These are phyloP conservation scores for Asterella californica DNA, from an alignment of 225 moss, liverwort and hornwort genomes.

Conservation along the genomic window DNA sequence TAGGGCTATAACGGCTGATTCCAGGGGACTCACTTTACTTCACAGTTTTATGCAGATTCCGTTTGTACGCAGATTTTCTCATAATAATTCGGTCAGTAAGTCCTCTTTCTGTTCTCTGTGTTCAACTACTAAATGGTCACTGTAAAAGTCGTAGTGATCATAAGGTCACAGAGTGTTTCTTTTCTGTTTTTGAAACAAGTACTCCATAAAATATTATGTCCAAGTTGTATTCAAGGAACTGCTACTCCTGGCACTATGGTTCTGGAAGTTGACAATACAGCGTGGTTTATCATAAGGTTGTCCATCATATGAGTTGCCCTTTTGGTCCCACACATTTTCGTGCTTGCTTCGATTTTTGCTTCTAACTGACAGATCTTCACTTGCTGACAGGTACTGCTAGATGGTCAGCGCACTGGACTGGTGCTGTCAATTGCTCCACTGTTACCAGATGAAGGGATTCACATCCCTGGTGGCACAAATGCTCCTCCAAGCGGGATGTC, in stretches of 20 bases:
- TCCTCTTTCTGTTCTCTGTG: background rate
- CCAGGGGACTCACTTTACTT: conserved; percentile 79
- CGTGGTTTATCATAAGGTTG: background rate
- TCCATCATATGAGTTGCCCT: background rate
- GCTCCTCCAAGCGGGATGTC: conserved; percentile 55
- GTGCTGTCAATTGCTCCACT: conserved; percentile 89
- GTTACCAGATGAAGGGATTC: conserved; percentile 71
- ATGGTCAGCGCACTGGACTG: conserved; percentile 88
- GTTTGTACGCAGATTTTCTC: conserved; percentile 77
- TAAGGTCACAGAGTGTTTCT: background rate
- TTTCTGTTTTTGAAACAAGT: background rate
- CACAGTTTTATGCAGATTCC: conserved; percentile 78
- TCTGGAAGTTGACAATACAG: background rate
- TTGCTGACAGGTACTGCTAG: conserved; percentile 45
- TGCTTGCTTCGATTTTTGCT: background rate
- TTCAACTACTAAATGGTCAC: background rate
- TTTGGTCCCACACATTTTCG: background rate
- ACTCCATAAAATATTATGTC: background rate
- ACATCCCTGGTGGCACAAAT: conserved; percentile 46
- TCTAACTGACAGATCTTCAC: background rate
- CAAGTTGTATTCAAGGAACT: background rate
- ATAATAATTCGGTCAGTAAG: conserved; percentile 44
- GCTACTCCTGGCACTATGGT: background rate
- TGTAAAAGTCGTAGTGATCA: background rate
- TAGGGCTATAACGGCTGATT: conserved; percentile 78